Base-by-base conservation (phyloP, 371 early-diverging fungal species). In the Lichtheimia corymbifera region DNA sequence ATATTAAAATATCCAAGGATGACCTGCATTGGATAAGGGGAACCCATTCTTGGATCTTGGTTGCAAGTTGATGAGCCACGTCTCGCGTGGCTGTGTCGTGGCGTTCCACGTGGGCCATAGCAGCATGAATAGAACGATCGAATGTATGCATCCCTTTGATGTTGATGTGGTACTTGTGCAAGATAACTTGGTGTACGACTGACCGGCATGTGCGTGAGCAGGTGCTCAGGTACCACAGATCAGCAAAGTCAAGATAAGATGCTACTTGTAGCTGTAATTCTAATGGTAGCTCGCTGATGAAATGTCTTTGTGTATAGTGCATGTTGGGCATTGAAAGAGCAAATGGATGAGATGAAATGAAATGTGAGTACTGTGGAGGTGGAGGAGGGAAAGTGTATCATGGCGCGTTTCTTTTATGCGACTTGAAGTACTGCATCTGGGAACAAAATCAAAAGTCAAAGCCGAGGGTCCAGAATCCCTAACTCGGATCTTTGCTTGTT, bases 161-260 rank as follows among this genome's bases (percentile, higher is more conserved):
- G 42, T 79, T 73, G 35, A 79, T 73, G 15, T 65, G 63, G 42
- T 79, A 73, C 63, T 70, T 65, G 20, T 72, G 68, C 65, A 67
- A 65, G 12, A 79, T 63, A n/a, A 74, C 61, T 50, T 72, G 68
- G 59, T 71, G 66, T 2, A 68, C 72, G 17, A 73, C 2, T 17
- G 47, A 56, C 52, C 63, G 73, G 18, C 67, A 67, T 17, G 64
- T 54, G 27, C 62, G 65, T 12, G 75, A 75, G 40, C 64, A 56
- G 2, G 71, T 71, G 13, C 63, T 70, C 6, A 79, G 53, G 62
- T 71, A 79, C 73, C 76, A 79, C 12, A 79, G 27, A 55, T 75
- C 75, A 17, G 71, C 58, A 59, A 79, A 79, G 14, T 44, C 49
- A 14, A 73, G 52, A 51, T 73, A 65, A 20, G 61, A 54, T 6